phyloP scores from a whole-genome alignment of 495 filamentous ascomycete species.

The Aspergillus cavernicola region DNA sequence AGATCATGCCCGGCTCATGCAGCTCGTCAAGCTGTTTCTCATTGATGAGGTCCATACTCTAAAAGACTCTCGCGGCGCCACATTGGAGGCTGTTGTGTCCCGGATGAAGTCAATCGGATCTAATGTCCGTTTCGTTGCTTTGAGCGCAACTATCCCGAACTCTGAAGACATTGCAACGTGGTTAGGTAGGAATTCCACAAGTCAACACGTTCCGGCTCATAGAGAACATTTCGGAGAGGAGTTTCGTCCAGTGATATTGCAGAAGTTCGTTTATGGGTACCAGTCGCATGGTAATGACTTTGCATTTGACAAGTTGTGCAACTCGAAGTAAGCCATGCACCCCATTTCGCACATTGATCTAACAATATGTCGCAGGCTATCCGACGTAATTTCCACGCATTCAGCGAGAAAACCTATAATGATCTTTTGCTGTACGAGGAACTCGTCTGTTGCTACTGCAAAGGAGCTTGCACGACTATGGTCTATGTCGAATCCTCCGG shows the following conservation, averaged over 20 bases:
- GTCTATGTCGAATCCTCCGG: slow-evolving; percentile 48
- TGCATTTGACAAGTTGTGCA: slow-evolving; percentile 76
- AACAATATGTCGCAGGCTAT: slow-evolving; percentile 46
- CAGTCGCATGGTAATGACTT: slow-evolving; percentile 71
- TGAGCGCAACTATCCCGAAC: slow-evolving; percentile 94
- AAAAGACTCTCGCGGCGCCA: slow-evolving; percentile 84
- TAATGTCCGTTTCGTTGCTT: slow-evolving; percentile 82
- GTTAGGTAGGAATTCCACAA: slow-evolving; percentile 75
- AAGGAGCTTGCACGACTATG: slow-evolving; percentile 67
- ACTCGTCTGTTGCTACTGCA: slow-evolving; percentile 73
- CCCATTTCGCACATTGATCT: background rate
- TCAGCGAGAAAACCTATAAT: slow-evolving; percentile 81
- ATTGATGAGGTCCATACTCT: slow-evolving; percentile 97
- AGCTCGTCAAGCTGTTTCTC: slow-evolving; percentile 83
- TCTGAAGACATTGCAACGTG: slow-evolving; percentile 85
- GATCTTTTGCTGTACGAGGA: slow-evolving; percentile 86
- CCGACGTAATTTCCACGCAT: slow-evolving; percentile 70
- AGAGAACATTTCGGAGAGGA: slow-evolving; percentile 86
- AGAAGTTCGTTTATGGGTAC: slow-evolving; percentile 83
- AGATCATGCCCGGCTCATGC: slow-evolving; percentile 78
- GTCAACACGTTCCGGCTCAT: slow-evolving; percentile 63
- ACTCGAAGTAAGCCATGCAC: slow-evolving; percentile 56
- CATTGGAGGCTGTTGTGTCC: slow-evolving; percentile 91
- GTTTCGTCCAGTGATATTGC: slow-evolving; percentile 81
- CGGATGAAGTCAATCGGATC: slow-evolving; percentile 92